Conservation (phyloP, 1,139 yeast genomes). For the Sugiyamaella japonica region DNA sequence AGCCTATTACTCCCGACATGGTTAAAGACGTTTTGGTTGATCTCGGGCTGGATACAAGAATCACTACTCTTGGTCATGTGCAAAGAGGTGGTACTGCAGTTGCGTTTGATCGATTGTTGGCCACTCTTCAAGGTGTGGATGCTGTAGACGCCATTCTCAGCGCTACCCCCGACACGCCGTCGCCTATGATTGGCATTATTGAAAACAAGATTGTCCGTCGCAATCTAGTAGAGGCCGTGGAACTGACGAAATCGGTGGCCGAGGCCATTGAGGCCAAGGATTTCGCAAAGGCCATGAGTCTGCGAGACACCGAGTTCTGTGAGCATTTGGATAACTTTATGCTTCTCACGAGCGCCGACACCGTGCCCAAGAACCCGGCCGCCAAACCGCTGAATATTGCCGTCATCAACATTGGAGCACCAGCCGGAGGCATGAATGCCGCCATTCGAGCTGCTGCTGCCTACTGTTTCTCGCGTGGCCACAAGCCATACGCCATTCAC, state of each 20-base stretch:
- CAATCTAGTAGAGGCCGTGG: constrained; percentile 86
- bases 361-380: constrained; percentile 44
- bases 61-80: constrained; percentile 94
- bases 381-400: constrained; percentile 64
- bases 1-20: constrained; percentile 75
- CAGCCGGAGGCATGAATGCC: constrained; percentile 94
- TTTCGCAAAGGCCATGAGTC: constrained; percentile 79
- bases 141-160: constrained; percentile 93
- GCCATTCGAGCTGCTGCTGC: constrained; percentile 90
- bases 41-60: constrained; percentile 88
- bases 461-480: constrained; percentile 89
- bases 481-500: constrained; percentile 79
- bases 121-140: constrained; percentile 96
- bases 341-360: constrained; percentile 68
- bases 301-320: constrained; percentile 83
- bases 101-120: constrained; percentile 85
- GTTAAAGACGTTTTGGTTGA: constrained; percentile 80
- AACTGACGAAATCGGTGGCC: constrained; percentile 82
- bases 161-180: constrained; percentile 85
- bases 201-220: constrained; percentile 85
- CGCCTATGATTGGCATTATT: constrained; percentile 89
- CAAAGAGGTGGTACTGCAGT: constrained; percentile 99
- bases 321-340: constrained; percentile 74
- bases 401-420: constrained; percentile 90
- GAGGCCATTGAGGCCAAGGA: constrained; percentile 75